Evolutionary conservation across 306 rosid species (phyloP).

Genomic region (Vigna trinervia): DNA sequence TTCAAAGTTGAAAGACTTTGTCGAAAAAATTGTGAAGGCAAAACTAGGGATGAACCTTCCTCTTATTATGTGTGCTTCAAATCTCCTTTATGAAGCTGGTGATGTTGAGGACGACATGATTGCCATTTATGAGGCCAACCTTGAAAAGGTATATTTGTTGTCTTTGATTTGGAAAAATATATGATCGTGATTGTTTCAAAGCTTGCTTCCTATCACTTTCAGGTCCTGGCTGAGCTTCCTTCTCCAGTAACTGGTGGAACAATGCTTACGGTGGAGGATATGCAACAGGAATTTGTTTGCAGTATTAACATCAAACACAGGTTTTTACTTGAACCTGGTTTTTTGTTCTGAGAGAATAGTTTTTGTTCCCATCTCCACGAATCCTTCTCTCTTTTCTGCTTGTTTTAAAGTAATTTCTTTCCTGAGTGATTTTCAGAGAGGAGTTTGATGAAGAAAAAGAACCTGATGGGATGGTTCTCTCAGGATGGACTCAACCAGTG

Average conservation of each 20-base stretch:
- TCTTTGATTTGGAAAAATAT: conserved; percentile 13
- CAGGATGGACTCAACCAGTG: conserved; percentile 83
- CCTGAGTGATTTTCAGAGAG: conserved; percentile 59
- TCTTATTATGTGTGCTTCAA: conserved; percentile 75
- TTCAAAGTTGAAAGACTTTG: conserved; percentile 84
- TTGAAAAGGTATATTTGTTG: conserved; percentile 73
- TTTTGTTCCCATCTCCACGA: background rate
- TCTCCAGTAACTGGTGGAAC: conserved; percentile 83
- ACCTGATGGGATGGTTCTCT: conserved; percentile 92
- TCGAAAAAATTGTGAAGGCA: conserved; percentile 85
- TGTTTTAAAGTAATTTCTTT: conserved; percentile 16
- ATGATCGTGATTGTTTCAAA: conserved; percentile 29
- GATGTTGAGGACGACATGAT: conserved; percentile 87
- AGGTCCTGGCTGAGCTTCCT: conserved; percentile 92
- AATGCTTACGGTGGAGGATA: conserved; percentile 80
- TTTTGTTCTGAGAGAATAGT: background rate
- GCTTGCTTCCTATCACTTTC: conserved; percentile 10
- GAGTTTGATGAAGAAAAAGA: conserved; percentile 98
- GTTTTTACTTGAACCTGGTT: conserved; percentile 48
- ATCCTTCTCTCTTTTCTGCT: background rate
- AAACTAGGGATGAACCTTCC: conserved; percentile 94
- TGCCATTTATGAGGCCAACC: conserved; percentile 79
- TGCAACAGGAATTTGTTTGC: conserved; percentile 87
- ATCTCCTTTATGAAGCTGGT: conserved; percentile 91
- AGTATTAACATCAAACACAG: conserved; percentile 89